Percentiles rank a stretch among this genome's conserved stretches.
These are phyloP conservation scores for Pseudoperonospora humuli DNA, from an alignment of 352 stramenopile species.

Conservation along the genomic window DNA sequence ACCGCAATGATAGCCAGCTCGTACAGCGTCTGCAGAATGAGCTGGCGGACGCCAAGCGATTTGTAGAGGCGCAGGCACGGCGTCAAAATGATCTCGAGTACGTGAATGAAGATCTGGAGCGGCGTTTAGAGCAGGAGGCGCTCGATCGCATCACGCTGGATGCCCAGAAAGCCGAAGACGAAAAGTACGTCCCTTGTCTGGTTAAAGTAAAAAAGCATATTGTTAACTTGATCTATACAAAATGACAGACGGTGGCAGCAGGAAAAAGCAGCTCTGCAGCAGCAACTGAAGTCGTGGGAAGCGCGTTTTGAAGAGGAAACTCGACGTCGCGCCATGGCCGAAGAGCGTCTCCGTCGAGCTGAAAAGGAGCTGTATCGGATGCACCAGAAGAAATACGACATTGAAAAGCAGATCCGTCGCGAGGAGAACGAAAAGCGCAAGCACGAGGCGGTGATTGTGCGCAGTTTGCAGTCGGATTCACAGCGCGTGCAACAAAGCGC, in stretches of 20 bases:
- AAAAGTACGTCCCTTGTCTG: slow-evolving; percentile 40
- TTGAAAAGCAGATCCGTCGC: slow-evolving; percentile 71
- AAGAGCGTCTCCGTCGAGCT: slow-evolving; percentile 70
- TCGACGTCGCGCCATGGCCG: slow-evolving; percentile 53
- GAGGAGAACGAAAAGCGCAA: slow-evolving; percentile 84
- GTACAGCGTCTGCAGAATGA: slow-evolving; percentile 82
- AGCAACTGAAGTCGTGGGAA: slow-evolving; percentile 62
- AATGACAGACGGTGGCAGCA: slow-evolving; percentile 52
- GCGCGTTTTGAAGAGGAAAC: slow-evolving; percentile 71
- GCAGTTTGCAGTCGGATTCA: slow-evolving; percentile 71
- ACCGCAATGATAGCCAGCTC: slow-evolving; percentile 77
- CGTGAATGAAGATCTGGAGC: slow-evolving; percentile 82
- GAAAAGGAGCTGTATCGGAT: slow-evolving; percentile 87
- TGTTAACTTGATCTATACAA: background rate
- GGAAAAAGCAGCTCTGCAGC: slow-evolving; percentile 50
- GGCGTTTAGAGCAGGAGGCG: slow-evolving; percentile 72
- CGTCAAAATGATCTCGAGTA: slow-evolving; percentile 84
- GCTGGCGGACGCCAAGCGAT: slow-evolving; percentile 75
- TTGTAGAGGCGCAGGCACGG: slow-evolving; percentile 70
- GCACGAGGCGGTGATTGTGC: slow-evolving; percentile 77
- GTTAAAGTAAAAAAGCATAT: no score
- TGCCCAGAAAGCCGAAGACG: slow-evolving; percentile 71
- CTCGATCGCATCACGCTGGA: slow-evolving; percentile 79
- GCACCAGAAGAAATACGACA: slow-evolving; percentile 88
- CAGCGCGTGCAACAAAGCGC: slow-evolving; percentile 32